These are phyloP conservation scores for Populus tomentosa DNA, from an alignment of 441 rosid genomes.

Conservation along the genomic window DNA sequence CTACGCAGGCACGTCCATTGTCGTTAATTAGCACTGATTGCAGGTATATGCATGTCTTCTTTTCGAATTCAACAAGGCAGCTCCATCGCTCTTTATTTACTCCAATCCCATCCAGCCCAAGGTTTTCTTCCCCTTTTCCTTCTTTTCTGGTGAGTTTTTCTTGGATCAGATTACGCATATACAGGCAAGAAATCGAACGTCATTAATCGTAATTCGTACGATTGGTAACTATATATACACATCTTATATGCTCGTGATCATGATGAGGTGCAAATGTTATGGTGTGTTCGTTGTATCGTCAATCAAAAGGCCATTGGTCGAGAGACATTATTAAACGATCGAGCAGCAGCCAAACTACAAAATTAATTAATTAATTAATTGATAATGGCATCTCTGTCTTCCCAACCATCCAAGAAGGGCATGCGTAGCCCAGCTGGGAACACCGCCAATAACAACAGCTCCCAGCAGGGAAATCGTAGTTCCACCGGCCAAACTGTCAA, in stretches of 20 bases:
- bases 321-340: not conserved
- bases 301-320: not conserved
- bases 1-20: not conserved
- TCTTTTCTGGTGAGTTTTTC: not conserved
- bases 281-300: not conserved
- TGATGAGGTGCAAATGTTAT: not conserved
- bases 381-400: conserved; percentile 48
- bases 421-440: conserved; percentile 37
- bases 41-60: not conserved
- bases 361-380: too few species aligned
- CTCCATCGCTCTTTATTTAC: not conserved
- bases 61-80: not conserved
- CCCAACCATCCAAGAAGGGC: conserved; percentile 68
- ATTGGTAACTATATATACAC: too few species aligned
- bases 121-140: too few species aligned
- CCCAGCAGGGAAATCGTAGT: conserved; percentile 33
- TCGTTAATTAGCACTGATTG: too few species aligned
- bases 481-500: conserved; percentile 69
- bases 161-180: too few species aligned
- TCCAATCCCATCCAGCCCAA: not conserved
- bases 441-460: conserved; percentile 14
- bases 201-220: not conserved
- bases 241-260: too few species aligned
- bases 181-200: not conserved
- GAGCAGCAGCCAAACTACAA: not conserved